Base-by-base conservation (phyloP, 2,329 filamentous ascomycete species). In the Calonectria hawksworthii region DNA sequence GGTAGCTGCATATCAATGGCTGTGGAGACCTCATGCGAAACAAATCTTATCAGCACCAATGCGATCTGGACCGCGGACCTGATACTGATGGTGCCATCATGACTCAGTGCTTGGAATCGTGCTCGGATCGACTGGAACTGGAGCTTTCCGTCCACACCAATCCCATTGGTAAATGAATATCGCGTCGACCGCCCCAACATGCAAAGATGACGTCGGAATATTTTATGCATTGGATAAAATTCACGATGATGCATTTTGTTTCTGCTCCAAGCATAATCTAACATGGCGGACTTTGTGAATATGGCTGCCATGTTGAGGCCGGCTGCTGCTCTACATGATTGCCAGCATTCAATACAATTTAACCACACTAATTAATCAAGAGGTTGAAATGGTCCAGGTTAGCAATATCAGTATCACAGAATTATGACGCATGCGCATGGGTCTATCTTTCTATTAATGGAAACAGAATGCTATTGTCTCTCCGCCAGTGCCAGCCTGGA, bases 21-120 rank as follows among this genome's bases (percentile, higher is more conserved):
- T 38, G 56, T 63, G 56, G 56, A 36, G 38, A 41, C 56, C n/a
- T 63, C 56, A 63, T 41, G 56, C 56, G 38, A 63, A 41, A 63
- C 34, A 11, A 63, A 63, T 41, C 56, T 63, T 63, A 41, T 63
- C 56, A 63, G n/a, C 11, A 63, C 36, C 56, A 23, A 41, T 63
- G 56, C 56, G 36, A 41, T 63, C 56, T 63, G n/a, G 56, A 6
- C 56, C 34, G n/a, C 21, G 23, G 34, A 13, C 26, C 14, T 63
- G 34, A 63, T 63, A 9, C 14, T 16, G 7, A 26, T 36, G n/a
- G 7, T 23, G 38, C 9, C 8, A 36, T 28, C 34, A 63, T 63
- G 56, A 63, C 56, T 63, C 36, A 28, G 9, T 41, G 4, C 3
- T 28, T 36, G 32, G 23, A 28, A 63, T 63, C 23, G 34, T 11